A percentile compares a stretch with the other conserved stretches of the same genome.
These are phyloP conservation scores for Ustilago lituana DNA, from an alignment of 1,284 basidiomycete species.

Conservation along the genomic window DNA sequence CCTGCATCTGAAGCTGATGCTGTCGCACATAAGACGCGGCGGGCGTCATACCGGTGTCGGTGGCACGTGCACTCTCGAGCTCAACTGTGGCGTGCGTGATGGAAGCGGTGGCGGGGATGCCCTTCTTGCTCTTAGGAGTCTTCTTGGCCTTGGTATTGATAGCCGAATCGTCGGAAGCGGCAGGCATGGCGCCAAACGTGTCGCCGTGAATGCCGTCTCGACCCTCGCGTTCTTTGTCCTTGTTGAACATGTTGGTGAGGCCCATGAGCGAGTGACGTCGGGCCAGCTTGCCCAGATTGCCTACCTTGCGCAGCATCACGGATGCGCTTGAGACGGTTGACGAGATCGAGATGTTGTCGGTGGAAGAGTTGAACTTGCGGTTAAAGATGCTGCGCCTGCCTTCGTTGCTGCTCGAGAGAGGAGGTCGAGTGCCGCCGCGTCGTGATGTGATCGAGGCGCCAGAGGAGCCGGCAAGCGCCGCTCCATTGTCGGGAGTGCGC, in stretches of 20 bases:
- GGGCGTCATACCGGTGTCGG: slow-evolving; percentile 83
- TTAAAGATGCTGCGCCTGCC: slow-evolving; percentile 78
- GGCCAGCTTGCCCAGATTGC: slow-evolving; percentile 89
- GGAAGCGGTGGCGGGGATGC: slow-evolving; percentile 76
- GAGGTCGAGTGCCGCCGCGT: slow-evolving; percentile 54
- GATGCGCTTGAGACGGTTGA: slow-evolving; percentile 96
- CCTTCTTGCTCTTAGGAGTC: slow-evolving; percentile 71
- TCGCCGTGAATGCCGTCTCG: slow-evolving; percentile 70
- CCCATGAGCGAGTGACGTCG: slow-evolving; percentile 87
- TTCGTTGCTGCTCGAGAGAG: slow-evolving; percentile 48
- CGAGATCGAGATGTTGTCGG: slow-evolving; percentile 95
- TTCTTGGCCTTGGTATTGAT: slow-evolving; percentile 60
- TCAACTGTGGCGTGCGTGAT: slow-evolving; percentile 87
- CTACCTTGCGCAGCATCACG: slow-evolving; percentile 96
- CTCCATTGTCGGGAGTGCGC: slow-evolving; percentile 57
- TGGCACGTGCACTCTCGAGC: slow-evolving; percentile 74
- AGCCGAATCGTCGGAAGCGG: slow-evolving; percentile 68
- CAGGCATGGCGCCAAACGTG: slow-evolving; percentile 70
- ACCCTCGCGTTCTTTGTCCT: slow-evolving; percentile 75
- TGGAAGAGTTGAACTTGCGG: slow-evolving; percentile 87
- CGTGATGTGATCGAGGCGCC: slow-evolving; percentile 61
- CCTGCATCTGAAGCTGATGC: slow-evolving; percentile 77
- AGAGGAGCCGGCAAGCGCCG: slow-evolving; percentile 46
- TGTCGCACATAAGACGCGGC: slow-evolving; percentile 90
- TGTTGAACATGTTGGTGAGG: slow-evolving; percentile 81